Evolutionary conservation across 2,329 filamentous ascomycete species (phyloP), one percentile per base, ranked within the genome.

Genomic region (Macrophomina tecta): DNA sequence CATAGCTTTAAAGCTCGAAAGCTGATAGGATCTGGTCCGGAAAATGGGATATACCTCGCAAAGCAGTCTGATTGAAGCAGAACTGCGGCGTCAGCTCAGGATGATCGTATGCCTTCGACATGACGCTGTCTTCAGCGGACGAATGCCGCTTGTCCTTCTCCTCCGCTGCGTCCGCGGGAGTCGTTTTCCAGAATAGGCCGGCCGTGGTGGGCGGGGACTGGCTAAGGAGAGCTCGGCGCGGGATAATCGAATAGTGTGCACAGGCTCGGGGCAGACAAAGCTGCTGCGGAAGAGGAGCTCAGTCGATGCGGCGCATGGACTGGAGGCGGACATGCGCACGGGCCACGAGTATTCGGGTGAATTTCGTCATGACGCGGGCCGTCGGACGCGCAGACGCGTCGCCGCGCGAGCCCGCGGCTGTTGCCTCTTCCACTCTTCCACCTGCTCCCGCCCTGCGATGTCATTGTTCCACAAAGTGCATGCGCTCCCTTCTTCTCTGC

Each of bases 51-150:
- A 64, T 76, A 84, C 82, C 82, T 80, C 82, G 75, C 9, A 85
- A 75, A 11, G 80, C 82, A 2, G 82, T 84, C 65, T 82, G 80
- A 68, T 84, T 82, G 77, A 84, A 84, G 76, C 83, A 85, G 73
- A 85, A 83, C 65, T 81, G 79, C 45, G 83, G 82, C 63, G 80
- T 83, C 65, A 85, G 75, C 42, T 67, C 66, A 11, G 81, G 81
- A 53, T 74, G 73, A 18, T 78, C 72, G 4, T 78, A 79, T 5
- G 77, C 76, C 69, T 77, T 76, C n/a, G 80, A 80, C 81, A 82
- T 82, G 18, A 49, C 70, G 61, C 68, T 46, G 12, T 55, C 52
- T 7, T 56, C 45, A 18, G 62, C 49, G 18, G 23, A 58, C 40
- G 18, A 46, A 12, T 42, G 55, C 30, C 48, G 48, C 48, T 53